Conservation (phyloP, 352 stramenopile species). For the Phytopythium ostracodes region DNA sequence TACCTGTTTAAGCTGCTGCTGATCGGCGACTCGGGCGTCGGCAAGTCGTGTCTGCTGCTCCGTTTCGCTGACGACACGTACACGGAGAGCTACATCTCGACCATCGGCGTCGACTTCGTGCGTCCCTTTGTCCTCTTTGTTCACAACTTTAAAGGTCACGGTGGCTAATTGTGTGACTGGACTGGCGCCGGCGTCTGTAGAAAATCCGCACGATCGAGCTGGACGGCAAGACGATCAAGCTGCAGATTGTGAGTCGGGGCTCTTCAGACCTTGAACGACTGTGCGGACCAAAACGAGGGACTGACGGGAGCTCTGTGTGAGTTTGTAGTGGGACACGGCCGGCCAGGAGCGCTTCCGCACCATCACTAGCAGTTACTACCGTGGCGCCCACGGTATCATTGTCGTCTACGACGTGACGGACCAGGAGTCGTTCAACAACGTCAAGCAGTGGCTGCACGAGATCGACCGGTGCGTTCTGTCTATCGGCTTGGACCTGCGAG, state of each 20-base stretch:
- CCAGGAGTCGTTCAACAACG: constrained; percentile 96
- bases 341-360: constrained; percentile 99
- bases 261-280: too few relatives aligned
- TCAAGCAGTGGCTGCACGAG: constrained; percentile 98
- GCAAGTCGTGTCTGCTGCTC: constrained; percentile 98
- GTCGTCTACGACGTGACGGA: constrained; percentile 99
- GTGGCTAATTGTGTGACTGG: constrained; percentile 8
- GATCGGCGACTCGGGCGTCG: constrained; percentile 97
- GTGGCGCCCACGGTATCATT: constrained; percentile 98
- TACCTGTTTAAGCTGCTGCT: constrained; percentile 98
- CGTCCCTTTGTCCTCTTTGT: constrained; percentile 31
- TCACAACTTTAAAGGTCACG: neutral
- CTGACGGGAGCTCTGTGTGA: constrained; percentile 1
- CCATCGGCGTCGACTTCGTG: constrained; percentile 99
- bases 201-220: constrained; percentile 99
- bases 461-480: constrained; percentile 65
- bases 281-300: neutral
- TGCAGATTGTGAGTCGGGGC: constrained; percentile 93
- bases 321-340: constrained; percentile 96
- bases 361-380: constrained; percentile 99
- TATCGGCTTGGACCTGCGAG: too few relatives aligned
- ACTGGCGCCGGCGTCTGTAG: constrained; percentile 26
- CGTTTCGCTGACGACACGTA: constrained; percentile 99
- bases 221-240: constrained; percentile 99
- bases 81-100: constrained; percentile 99